These are phyloP conservation scores for Ceratocystis harringtonii DNA, from an alignment of 2,329 filamentous ascomycete species.

Conservation along the genomic window DNA sequence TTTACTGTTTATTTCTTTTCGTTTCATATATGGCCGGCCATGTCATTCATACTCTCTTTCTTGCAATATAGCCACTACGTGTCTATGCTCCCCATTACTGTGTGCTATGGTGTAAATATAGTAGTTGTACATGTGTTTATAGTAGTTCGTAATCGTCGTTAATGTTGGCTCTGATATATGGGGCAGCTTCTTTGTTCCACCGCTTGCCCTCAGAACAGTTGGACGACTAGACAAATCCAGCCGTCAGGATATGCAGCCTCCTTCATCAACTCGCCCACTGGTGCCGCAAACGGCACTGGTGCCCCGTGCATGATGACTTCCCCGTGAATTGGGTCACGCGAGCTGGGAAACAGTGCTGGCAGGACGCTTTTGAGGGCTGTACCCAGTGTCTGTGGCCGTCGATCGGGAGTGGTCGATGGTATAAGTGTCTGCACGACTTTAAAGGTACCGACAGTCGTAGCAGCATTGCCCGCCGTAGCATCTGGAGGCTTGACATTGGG, in stretches of 20 bases:
- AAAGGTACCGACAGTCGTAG: slow-evolving; percentile 36
- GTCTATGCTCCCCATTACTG: not conserved
- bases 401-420: slow-evolving; percentile 30
- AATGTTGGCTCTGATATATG: not conserved
- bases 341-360: slow-evolving; percentile 73
- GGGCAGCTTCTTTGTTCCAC: not conserved
- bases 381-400: slow-evolving; percentile 46
- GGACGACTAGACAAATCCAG: slow-evolving; percentile 72
- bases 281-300: slow-evolving; percentile 62
- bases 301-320: slow-evolving; percentile 76
- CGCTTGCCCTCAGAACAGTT: slow-evolving; percentile 7
- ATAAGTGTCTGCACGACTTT: slow-evolving; percentile 65
- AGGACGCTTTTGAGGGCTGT: slow-evolving; percentile 60
- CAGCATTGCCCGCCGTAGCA: not conserved
- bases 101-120: not conserved
- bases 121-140: not conserved
- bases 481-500: slow-evolving; percentile 21
- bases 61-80: not conserved
- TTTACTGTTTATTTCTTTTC: not conserved
- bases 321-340: slow-evolving; percentile 68
- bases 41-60: not conserved
- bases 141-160: not conserved
- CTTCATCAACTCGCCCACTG: slow-evolving; percentile 67
- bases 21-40: not conserved
- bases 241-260: slow-evolving; percentile 82